Evolutionary conservation across 2,329 filamentous ascomycete genomes (phyloP).

Genomic region (Ambrosiella beaveri): DNA sequence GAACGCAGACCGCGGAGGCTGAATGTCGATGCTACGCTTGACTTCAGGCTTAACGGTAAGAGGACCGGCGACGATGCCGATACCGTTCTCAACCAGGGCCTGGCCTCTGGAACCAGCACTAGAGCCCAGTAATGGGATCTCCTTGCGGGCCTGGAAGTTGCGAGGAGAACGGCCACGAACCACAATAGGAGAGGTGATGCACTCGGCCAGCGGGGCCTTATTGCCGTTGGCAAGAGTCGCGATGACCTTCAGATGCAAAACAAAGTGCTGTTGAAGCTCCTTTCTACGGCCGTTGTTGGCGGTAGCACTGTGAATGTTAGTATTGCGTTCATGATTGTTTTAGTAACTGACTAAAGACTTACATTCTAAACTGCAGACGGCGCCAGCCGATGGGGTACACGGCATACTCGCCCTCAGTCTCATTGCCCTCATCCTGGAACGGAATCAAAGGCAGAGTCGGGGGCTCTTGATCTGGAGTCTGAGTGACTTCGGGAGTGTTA

Average conservation of each 20-base stretch:
- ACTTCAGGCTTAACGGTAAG: constrained; percentile 36
- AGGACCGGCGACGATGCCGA: constrained; percentile 42
- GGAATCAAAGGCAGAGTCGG: constrained; percentile 59
- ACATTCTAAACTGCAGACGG: constrained; percentile 76
- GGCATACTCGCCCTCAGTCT: constrained; percentile 60
- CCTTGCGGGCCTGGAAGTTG: constrained; percentile 88
- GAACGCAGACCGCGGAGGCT: constrained; percentile 38
- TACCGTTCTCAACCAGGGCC: constrained; percentile 45
- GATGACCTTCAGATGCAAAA: constrained; percentile 71
- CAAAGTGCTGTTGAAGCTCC: constrained; percentile 91
- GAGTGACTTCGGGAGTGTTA: constrained; percentile 49
- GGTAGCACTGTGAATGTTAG: constrained; percentile 47
- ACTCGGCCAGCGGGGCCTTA: constrained; percentile 67
- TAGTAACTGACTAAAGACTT: constrained; percentile 18
- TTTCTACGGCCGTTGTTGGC: constrained; percentile 91
- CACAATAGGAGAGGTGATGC: constrained; percentile 78
- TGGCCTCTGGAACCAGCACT: constrained; percentile 66
- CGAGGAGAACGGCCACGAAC: constrained; percentile 82
- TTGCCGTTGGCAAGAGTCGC: constrained; percentile 70
- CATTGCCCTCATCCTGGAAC: constrained; percentile 42
- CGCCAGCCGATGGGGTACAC: constrained; percentile 92
- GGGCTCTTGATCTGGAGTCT: constrained; percentile 65
- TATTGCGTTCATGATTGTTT: background rate
- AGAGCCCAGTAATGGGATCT: constrained; percentile 67
- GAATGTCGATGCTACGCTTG: constrained; percentile 36